These are phyloP conservation scores for Apiospora marii DNA, from an alignment of 2,329 filamentous ascomycete species.

Conservation along the genomic window DNA sequence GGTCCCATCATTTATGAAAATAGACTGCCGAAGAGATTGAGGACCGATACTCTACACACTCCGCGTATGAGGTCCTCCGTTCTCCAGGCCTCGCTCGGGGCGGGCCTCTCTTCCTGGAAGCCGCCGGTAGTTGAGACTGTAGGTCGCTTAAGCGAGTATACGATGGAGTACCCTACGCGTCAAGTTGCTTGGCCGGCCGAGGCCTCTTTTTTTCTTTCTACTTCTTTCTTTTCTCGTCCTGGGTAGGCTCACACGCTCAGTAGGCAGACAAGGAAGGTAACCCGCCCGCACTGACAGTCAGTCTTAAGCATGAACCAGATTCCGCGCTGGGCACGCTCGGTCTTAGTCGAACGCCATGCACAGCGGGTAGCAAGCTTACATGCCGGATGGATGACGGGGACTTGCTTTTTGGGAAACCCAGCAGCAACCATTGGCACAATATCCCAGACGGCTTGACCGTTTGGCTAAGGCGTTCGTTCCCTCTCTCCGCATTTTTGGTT, in stretches of 20 bases:
- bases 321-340: not conserved
- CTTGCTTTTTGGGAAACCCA: slow-evolving; percentile 14
- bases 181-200: slow-evolving; percentile 5
- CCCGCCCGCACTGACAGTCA: slow-evolving; percentile 1
- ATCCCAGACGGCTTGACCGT: slow-evolving; percentile 5
- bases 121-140: not conserved
- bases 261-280: not conserved
- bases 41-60: slow-evolving; percentile 20
- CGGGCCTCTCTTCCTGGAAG: slow-evolving; percentile 8
- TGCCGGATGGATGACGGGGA: slow-evolving; percentile 13
- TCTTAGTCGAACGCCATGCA: slow-evolving; percentile 8
- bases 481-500: slow-evolving; percentile 20
- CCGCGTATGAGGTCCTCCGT: slow-evolving; percentile 9
- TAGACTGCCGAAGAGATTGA: slow-evolving; percentile 19
- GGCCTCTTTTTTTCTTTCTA: not conserved
- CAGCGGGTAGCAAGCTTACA: not conserved
- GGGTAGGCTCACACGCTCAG: too few species aligned
- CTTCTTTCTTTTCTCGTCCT: not conserved
- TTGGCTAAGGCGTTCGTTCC: slow-evolving; percentile 32
- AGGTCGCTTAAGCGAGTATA: slow-evolving; percentile 14
- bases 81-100: slow-evolving; percentile 15
- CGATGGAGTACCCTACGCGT: slow-evolving; percentile 6
- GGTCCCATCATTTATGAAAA: slow-evolving; percentile 8
- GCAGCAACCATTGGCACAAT: slow-evolving; percentile 9
- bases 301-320: not conserved